Evolutionary conservation across 202 grass and related monocot species (phyloP), one percentile per base, ranked within the genome.

Genomic region (Schoenoplectus triqueter): DNA sequence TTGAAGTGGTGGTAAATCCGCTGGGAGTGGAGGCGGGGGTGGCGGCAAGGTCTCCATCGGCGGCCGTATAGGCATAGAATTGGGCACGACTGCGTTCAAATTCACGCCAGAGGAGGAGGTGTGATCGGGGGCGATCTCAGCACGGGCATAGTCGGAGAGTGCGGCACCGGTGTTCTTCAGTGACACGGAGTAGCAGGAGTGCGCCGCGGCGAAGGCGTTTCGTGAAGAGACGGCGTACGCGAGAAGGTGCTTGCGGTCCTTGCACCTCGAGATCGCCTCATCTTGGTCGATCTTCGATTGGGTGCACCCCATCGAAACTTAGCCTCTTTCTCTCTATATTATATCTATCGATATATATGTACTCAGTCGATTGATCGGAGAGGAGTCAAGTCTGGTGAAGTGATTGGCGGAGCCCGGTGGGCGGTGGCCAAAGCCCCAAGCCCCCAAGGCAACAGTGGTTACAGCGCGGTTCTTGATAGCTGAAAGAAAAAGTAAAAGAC

Each of bases 271-370:
- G 76, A 98, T 92, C 19, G 92, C 85, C 86, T 95, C 95, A 52
- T 97, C 95, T 61, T 92, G 88, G 64, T 93, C 92, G 92, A 98
- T 92, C 92, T 92, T 95, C 17, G 95, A 98, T 64, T 93, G 92
- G 10, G 81, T 71, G 48, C 81, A 83, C 21, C 81, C 81, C 81
- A 83, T 83, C 62, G 13, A 49, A 69, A 45, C 7, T 49, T 18
- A 44, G n/a, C 2, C 18, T 49, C 47, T 63, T 13, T 46, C 51
- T 80, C 5, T 61, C 22, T 52, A 21, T 41, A 31, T 20, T 78
- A 2, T 52, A 18, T 59, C 9, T 52, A 22, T 59, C 21, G 41
- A 76, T 21, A 15, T 51, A 31, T 20, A 17, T 76, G 8, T 42
- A 2, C n/a, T 50, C 17, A 19, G 17, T 72, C 2, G 7, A 50